Evolutionary conservation across 495 filamentous ascomycete genomes (phyloP), one percentile per base, ranked within the genome.

Genomic region (Neurospora tetrasperma): DNA sequence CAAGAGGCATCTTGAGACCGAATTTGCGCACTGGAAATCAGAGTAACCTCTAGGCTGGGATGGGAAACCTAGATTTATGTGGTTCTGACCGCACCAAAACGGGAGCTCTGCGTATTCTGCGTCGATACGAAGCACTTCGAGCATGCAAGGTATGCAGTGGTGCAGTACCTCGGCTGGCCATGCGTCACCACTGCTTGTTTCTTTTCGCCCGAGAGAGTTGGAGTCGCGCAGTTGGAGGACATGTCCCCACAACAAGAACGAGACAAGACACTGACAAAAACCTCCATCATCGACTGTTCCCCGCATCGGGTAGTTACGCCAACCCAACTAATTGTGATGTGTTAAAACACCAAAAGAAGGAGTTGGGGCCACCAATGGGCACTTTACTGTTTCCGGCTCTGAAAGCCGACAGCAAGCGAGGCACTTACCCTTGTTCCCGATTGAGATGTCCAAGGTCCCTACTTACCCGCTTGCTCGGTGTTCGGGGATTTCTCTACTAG

Each of bases 1-100:
- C 76, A 97, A 94, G 82, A 85, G 82, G 74, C 96, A 99, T 86
- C 81, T 99, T 74, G 88, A 86, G 44, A 84, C 86, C 74, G 96
- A 99, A 82, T 94, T 93, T 80, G 88, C 91, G 77, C 84, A 82
- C 75, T 98, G 95, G 95, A 94, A 88, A 83, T 87, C 77, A 75
- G 84, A 91, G 74, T 96, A 44, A 78, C 1, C 5, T 62, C 27
- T 35, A 27, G 14, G 8, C 54, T 35, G 14, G 6, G 27, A 35
- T 9, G 2, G 8, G 54, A 14, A 5, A 4, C 35, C 35, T 5
- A 2, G 27, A 35, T 18, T 18, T 12, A 9, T 35, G 23, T 62
- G 54, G 12, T 31, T 31, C 20, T 31, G 27, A 62, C 14, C 2
- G 27, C 54, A 62, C 54, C 27, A 62, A 18, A 35, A 31, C 27